phyloP scores from a whole-genome alignment of 1,284 basidiomycete species.

The Cutaneotrichosporon dermatis region DNA sequence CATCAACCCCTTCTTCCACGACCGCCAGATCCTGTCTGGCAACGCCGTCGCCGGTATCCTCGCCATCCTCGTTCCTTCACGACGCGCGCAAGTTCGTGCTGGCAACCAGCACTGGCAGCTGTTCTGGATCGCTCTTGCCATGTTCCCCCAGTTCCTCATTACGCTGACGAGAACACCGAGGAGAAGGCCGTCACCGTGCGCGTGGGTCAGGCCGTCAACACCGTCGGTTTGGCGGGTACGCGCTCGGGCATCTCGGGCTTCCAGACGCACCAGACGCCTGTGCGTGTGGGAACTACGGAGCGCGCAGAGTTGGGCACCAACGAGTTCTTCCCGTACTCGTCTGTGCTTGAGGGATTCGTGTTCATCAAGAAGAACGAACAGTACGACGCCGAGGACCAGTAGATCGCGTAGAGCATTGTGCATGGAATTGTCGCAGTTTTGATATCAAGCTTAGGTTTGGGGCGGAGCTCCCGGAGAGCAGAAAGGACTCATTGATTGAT shows the following conservation, averaged over 20 bases:
- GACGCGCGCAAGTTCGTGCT: constrained; percentile 88
- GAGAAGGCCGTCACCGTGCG: constrained; percentile 84
- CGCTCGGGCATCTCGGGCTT: constrained; percentile 54
- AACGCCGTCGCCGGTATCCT: constrained; percentile 88
- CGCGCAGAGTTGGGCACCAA: constrained; percentile 94
- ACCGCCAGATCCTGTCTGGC: constrained; percentile 83
- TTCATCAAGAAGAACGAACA: constrained; percentile 65
- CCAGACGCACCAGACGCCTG: constrained; percentile 95
- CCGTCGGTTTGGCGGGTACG: constrained; percentile 48
- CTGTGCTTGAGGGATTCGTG: constrained; percentile 84
- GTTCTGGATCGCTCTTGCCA: constrained; percentile 88
- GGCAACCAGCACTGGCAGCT: constrained; percentile 99
- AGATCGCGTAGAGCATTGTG: constrained; percentile 12
- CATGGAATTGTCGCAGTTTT: constrained; percentile 1
- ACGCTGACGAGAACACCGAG: constrained; percentile 90
- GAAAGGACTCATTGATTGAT: too few relatives aligned
- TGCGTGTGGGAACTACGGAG: constrained; percentile 87
- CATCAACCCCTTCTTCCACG: constrained; percentile 96
- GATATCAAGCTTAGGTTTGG: too few relatives aligned
- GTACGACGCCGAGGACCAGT: constrained; percentile 44
- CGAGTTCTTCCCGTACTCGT: constrained; percentile 86
- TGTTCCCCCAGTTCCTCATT: constrained; percentile 98
- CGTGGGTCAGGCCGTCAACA: constrained; percentile 71
- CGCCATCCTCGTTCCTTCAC: constrained; percentile 88
- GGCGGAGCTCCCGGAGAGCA: too few relatives aligned